Evolutionary conservation across 1,139 yeast species (phyloP).

Genomic region (Saccharomyces hybrid): DNA sequence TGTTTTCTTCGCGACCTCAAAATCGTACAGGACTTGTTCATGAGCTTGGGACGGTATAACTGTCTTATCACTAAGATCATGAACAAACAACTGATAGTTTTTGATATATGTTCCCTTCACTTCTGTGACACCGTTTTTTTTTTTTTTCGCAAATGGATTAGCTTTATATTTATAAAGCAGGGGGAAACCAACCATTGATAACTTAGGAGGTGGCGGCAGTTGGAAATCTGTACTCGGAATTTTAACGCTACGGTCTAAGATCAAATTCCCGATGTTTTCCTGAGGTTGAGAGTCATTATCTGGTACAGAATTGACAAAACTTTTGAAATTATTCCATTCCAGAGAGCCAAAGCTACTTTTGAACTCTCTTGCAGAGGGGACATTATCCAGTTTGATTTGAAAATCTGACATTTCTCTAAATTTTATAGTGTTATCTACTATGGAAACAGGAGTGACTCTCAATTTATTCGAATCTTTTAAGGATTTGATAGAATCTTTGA

Average conservation of each 20-base stretch:
- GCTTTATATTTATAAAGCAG: conserved; percentile 61
- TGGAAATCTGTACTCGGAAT: conserved; percentile 44
- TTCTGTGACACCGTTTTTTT: conserved; percentile 40
- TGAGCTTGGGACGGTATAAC: conserved; percentile 41
- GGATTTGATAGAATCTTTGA: conserved; percentile 44
- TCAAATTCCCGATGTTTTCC: conserved; percentile 25
- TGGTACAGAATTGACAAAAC: conserved; percentile 40
- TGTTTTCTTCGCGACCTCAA: conserved; percentile 29
- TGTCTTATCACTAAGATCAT: conserved; percentile 25
- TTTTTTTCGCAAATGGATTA: conserved; percentile 48
- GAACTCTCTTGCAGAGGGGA: conserved; percentile 41
- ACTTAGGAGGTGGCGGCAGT: conserved; percentile 80
- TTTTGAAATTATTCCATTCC: conserved; percentile 30
- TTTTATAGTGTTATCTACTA: conserved; percentile 62
- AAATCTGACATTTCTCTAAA: conserved; percentile 88
- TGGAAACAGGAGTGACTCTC: conserved; percentile 53
- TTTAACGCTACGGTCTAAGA: conserved; percentile 30
- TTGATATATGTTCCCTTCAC: conserved; percentile 36
- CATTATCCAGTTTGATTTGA: conserved; percentile 60
- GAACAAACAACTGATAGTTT: conserved; percentile 31
- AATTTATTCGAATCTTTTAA: conserved; percentile 28
- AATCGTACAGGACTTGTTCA: conserved; percentile 35
- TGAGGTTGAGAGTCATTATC: conserved; percentile 33
- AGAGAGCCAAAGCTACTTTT: conserved; percentile 29
- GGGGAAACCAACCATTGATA: conserved; percentile 70